Evolutionary conservation across 441 rosid species (phyloP).

Genomic region (Oxalis stricta): DNA sequence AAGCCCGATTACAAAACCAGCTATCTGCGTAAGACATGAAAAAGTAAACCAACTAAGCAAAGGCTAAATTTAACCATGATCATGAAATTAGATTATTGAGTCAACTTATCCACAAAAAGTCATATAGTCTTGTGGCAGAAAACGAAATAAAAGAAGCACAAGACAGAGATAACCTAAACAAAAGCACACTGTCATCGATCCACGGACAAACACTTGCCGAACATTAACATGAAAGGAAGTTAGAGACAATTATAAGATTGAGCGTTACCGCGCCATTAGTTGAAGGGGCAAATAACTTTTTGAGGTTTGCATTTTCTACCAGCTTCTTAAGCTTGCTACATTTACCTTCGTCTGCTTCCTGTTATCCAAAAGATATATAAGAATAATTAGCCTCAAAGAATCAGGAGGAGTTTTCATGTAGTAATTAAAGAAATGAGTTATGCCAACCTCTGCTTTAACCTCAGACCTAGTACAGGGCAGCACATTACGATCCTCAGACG

Average conservation of each 20-base stretch:
- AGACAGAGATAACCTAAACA: no score
- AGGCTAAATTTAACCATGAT: not conserved
- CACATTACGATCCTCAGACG: slow-evolving; percentile 3
- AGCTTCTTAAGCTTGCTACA: slow-evolving; percentile 12
- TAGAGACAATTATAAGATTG: not conserved
- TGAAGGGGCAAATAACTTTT: slow-evolving; percentile 61
- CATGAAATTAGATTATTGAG: not conserved
- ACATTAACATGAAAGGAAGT: not conserved
- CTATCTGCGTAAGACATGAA: slow-evolving; percentile 19
- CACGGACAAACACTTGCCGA: not conserved
- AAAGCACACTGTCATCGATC: no score
- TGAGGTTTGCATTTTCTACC: slow-evolving; percentile 26
- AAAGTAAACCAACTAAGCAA: not conserved
- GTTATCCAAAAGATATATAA: no score
- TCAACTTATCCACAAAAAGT: no score
- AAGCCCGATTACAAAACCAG: slow-evolving; percentile 48
- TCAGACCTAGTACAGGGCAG: slow-evolving; percentile 8
- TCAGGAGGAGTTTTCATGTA: no score
- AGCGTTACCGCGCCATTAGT: slow-evolving; percentile 51
- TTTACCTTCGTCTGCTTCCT: slow-evolving; percentile 25
- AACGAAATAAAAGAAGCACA: no score
- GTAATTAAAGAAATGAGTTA: not conserved
- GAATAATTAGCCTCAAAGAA: no score
- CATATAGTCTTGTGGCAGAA: no score
- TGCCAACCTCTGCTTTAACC: slow-evolving; percentile 14